A percentile compares a stretch with the other conserved stretches of the same genome.
Conservation (phyloP, 768 basidiomycete genomes). For the Agaricus sinodeliciosus region DNA sequence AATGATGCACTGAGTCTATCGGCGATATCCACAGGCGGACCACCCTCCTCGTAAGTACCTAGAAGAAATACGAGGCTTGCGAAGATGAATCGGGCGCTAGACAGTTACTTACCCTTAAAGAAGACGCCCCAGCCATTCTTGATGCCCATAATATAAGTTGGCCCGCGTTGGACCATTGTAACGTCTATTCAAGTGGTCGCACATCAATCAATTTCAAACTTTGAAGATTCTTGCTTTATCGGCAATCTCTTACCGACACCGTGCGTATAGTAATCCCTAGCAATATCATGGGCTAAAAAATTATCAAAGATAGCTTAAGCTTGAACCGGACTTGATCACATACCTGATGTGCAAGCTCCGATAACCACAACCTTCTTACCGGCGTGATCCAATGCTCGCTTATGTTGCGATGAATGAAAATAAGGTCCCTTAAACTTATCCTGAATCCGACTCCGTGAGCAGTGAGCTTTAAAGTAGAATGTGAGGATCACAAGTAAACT, state of each 20-base stretch:
- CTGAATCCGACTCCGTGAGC: not conserved
- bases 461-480: not conserved
- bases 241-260: slow-evolving; percentile 30
- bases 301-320: not conserved
- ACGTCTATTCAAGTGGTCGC: slow-evolving; percentile 28
- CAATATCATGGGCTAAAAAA: slow-evolving; percentile 31
- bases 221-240: slow-evolving; percentile 6
- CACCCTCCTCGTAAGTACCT: slow-evolving; percentile 37
- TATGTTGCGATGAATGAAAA: slow-evolving; percentile 47
- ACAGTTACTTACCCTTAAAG: slow-evolving; percentile 15
- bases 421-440: slow-evolving; percentile 40
- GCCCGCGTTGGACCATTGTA: slow-evolving; percentile 14
- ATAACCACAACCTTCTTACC: slow-evolving; percentile 65
- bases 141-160: too few relatives aligned
- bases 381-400: slow-evolving; percentile 36
- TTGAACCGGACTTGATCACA: not conserved
- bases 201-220: too few relatives aligned
- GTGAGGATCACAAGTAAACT: not conserved
- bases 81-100: not conserved
- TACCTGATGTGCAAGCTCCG: slow-evolving; percentile 54
- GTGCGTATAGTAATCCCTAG: slow-evolving; percentile 27
- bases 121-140: too few relatives aligned
- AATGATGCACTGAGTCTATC: slow-evolving; percentile 43
- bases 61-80: slow-evolving; percentile 12
- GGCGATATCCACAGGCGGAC: slow-evolving; percentile 40